Conservation (phyloP, 306 rosid species). For the Glycyrrhiza uralensis region DNA sequence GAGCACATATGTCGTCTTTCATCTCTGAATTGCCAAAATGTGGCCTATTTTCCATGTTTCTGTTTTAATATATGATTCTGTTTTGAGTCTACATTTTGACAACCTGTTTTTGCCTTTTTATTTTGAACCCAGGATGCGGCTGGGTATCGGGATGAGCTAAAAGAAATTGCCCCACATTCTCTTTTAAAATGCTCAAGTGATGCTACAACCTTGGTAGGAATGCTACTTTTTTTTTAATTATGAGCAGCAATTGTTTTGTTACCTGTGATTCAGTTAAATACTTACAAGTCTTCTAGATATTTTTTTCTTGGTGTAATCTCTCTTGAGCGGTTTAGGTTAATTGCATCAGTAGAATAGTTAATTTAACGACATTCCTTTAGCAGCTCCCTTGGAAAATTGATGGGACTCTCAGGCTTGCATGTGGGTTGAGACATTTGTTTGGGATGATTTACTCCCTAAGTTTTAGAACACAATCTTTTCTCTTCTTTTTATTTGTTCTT, state of each 20-base stretch:
- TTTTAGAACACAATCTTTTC: too few relatives aligned
- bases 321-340: too few relatives aligned
- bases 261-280: too few relatives aligned
- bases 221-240: not conserved
- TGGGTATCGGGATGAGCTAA: slow-evolving; percentile 63
- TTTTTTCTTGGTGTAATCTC: too few relatives aligned
- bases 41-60: not conserved
- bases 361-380: too few relatives aligned
- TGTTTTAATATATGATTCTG: not conserved
- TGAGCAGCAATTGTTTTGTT: not conserved
- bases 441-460: too few relatives aligned
- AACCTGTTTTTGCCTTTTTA: not conserved
- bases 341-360: too few relatives aligned
- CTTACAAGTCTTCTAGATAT: too few relatives aligned
- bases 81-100: not conserved
- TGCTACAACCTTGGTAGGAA: slow-evolving; percentile 70
- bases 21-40: not conserved
- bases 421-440: too few relatives aligned
- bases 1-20: not conserved
- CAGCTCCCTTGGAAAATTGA: too few relatives aligned
- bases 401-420: too few relatives aligned
- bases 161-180: slow-evolving; percentile 63
- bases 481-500: too few relatives aligned
- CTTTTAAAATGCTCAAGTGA: slow-evolving; percentile 80
- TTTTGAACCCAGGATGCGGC: slow-evolving; percentile 62